A percentile compares a stretch with the other conserved stretches of the same genome.
phyloP scores from a whole-genome alignment of 2,329 filamentous ascomycete genomes.

The Curvularia verruculosa region DNA sequence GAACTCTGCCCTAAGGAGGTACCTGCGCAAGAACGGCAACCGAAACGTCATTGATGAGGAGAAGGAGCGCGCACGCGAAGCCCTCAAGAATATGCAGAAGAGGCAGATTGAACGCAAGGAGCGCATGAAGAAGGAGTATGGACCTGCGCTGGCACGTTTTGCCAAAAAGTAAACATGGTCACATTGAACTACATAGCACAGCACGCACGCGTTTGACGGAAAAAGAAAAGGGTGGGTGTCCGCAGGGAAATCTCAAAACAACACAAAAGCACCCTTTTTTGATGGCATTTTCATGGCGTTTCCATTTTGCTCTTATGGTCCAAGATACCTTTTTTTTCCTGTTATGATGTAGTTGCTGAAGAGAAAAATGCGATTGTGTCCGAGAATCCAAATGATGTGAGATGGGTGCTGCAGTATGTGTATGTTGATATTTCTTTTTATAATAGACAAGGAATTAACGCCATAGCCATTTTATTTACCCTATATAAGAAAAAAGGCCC shows the following conservation, averaged over 20 bases:
- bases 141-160: conserved; percentile 86
- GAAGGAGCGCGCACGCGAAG: conserved; percentile 81
- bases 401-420: neutral
- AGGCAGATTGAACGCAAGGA: conserved; percentile 35
- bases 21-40: conserved; percentile 87
- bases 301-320: neutral
- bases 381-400: neutral
- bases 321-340: conserved; percentile 3
- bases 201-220: too few species aligned
- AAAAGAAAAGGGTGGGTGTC: neutral
- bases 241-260: too few species aligned
- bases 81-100: conserved; percentile 62
- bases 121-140: conserved; percentile 72
- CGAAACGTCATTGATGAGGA: conserved; percentile 98
- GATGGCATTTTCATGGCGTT: neutral
- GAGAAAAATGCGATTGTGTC: neutral
- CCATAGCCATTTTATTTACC: conserved; percentile 21
- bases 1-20: conserved; percentile 86
- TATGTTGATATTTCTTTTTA: neutral
- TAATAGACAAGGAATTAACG: conserved; percentile 3
- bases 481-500: conserved; percentile 23
- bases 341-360: neutral
- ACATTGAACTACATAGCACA: too few species aligned
- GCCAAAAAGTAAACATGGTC: conserved; percentile 62
- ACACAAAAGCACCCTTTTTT: neutral